Conservation (phyloP, 106 monocot genomes). For the Dendrobium catenatum region DNA sequence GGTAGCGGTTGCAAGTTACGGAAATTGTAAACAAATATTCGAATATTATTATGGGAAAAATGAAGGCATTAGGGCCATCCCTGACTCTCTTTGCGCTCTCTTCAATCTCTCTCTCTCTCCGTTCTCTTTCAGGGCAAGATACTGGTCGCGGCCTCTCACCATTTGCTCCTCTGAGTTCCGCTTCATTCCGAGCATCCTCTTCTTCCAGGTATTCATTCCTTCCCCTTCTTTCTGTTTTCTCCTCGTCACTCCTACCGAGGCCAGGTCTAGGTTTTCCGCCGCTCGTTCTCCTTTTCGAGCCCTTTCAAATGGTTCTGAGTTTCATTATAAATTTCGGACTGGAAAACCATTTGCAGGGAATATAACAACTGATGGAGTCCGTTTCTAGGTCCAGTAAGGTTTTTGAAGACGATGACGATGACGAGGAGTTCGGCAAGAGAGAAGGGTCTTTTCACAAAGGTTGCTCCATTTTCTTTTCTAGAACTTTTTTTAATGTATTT, state of each 20-base stretch:
- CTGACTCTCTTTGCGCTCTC: too few relatives aligned
- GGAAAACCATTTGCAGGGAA: background rate
- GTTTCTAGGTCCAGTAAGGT: conserved; percentile 22
- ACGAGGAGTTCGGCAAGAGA: conserved; percentile 29
- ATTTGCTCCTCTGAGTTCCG: too few relatives aligned
- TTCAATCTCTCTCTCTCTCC: too few relatives aligned
- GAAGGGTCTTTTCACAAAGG: conserved; percentile 27
- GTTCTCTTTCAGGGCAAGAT: too few relatives aligned
- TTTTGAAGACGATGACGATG: conserved; percentile 28
- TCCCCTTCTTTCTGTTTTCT: background rate
- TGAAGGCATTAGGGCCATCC: too few relatives aligned
- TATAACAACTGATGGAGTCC: conserved; percentile 15
- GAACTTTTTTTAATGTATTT: too few relatives aligned
- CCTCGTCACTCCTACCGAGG: background rate
- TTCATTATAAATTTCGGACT: conserved; percentile 1
- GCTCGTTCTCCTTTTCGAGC: background rate
- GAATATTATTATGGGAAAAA: too few relatives aligned
- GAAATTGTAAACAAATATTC: too few relatives aligned
- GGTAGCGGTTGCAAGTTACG: too few relatives aligned
- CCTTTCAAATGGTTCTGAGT: background rate
- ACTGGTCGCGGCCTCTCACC: too few relatives aligned
- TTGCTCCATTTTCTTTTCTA: background rate
- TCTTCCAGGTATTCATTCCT: background rate
- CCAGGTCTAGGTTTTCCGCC: background rate
- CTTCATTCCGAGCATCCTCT: too few relatives aligned